phyloP scores from a whole-genome alignment of 106 monocot genomes.

The Xerophyta viscosa region DNA sequence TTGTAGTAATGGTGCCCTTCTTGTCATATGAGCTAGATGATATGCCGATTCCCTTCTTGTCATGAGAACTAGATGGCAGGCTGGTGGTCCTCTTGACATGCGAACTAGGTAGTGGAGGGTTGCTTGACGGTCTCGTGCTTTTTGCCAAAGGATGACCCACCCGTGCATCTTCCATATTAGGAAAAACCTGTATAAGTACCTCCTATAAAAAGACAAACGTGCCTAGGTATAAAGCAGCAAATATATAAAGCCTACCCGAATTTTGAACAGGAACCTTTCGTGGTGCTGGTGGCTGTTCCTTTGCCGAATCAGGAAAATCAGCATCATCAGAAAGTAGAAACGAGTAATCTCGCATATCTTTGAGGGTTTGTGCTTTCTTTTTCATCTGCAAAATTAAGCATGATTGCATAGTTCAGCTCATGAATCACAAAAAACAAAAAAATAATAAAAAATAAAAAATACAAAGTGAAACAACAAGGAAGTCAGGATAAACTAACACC shows the following conservation, averaged over 20 bases:
- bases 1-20: slow-evolving; percentile 17
- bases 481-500: too few species aligned
- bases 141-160: slow-evolving; percentile 20
- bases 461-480: too few species aligned
- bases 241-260: slow-evolving; percentile 32
- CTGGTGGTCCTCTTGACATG: too few species aligned
- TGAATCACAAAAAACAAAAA: too few species aligned
- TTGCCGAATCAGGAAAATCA: slow-evolving; percentile 41
- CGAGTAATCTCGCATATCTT: slow-evolving; percentile 83
- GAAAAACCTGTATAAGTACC: slow-evolving; percentile 59
- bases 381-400: slow-evolving; percentile 39
- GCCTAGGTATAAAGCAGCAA: neutral
- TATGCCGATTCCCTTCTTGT: too few species aligned
- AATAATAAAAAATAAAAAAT: neutral
- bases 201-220: slow-evolving; percentile 33
- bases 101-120: too few species aligned
- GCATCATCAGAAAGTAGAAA: slow-evolving; percentile 89
- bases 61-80: too few species aligned
- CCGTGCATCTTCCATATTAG: slow-evolving; percentile 51
- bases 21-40: slow-evolving; percentile 7
- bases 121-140: slow-evolving; percentile 24
- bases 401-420: neutral
- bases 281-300: slow-evolving; percentile 22
- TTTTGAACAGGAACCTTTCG: slow-evolving; percentile 10
- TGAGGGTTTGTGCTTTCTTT: slow-evolving; percentile 68